phyloP scores from a whole-genome alignment of 192 early-diverging fungal species.

The Coemansia sp. region DNA sequence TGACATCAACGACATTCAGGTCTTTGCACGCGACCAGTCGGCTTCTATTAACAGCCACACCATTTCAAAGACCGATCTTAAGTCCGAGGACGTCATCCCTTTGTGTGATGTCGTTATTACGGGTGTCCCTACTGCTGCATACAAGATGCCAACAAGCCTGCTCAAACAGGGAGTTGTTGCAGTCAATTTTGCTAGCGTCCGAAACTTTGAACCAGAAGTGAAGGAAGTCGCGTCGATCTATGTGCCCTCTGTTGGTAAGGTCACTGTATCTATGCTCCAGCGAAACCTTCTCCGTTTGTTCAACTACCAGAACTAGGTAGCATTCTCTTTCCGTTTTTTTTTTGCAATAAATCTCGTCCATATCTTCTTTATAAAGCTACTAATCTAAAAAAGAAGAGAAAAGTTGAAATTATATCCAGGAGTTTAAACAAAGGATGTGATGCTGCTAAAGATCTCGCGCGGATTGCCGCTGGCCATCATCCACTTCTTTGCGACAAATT shows the following conservation, averaged over 20 bases:
- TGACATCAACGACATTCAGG: conserved; percentile 85
- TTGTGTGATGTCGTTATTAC: conserved; percentile 97
- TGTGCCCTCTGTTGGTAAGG: conserved; percentile 95
- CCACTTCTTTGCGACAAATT: conserved; percentile 43
- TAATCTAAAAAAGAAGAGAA: conserved; percentile 6
- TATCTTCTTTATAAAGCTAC: conserved; percentile 4
- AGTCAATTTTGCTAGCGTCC: conserved; percentile 95
- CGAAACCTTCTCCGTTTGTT: conserved; percentile 90
- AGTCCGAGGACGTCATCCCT: conserved; percentile 75
- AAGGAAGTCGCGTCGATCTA: conserved; percentile 93
- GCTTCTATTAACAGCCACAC: conserved; percentile 68
- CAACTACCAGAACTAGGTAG: conserved; percentile 60
- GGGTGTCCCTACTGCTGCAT: conserved; percentile 85
- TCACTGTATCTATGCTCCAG: conserved; percentile 98
- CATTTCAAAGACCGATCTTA: conserved; percentile 65
- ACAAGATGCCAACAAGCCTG: conserved; percentile 81
- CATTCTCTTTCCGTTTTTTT: no score
- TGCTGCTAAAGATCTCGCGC: conserved; percentile 41
- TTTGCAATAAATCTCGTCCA: background rate
- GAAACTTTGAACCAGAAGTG: conserved; percentile 94
- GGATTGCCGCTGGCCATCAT: conserved; percentile 46
- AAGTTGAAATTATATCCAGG: no score
- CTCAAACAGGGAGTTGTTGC: conserved; percentile 97
- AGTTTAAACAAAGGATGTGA: conserved; percentile 42
- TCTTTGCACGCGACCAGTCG: conserved; percentile 70